Conservation (phyloP, 1,284 basidiomycete genomes). For the Papiliotrema fonsecae region DNA sequence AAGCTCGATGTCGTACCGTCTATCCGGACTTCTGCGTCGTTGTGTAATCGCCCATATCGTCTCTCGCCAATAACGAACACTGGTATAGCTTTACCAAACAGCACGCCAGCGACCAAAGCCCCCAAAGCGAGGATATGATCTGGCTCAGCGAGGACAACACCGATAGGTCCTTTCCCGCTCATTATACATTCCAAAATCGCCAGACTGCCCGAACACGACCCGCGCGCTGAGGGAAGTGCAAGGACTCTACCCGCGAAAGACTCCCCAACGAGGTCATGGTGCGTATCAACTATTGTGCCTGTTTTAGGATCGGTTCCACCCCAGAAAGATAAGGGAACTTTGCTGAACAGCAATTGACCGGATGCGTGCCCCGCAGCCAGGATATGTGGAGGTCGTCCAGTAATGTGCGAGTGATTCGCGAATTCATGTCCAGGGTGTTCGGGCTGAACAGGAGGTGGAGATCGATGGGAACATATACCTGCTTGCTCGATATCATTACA, state of each 20-base stretch:
- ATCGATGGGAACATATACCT: too few species aligned
- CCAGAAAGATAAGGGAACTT: background rate
- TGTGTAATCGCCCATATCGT: background rate
- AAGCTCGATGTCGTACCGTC: background rate
- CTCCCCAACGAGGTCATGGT: background rate
- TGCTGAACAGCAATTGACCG: background rate
- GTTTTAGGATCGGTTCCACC: background rate
- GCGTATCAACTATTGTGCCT: background rate
- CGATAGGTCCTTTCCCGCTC: background rate
- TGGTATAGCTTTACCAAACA: background rate
- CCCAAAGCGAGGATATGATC: slow-evolving; percentile 1
- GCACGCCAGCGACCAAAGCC: background rate
- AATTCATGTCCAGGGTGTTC: background rate
- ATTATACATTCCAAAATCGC: background rate
- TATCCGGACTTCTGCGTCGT: background rate
- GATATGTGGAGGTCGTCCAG: background rate
- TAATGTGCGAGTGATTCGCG: too few species aligned
- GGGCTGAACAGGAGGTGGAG: background rate
- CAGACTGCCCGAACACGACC: slow-evolving; percentile 1
- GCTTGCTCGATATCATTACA: too few species aligned
- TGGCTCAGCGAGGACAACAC: background rate
- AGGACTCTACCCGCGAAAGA: background rate
- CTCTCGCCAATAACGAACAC: background rate
- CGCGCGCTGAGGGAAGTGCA: background rate
- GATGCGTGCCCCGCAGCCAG: background rate